These are phyloP conservation scores for Rhodotorula sp. DNA, from an alignment of 1,284 basidiomycete genomes.

Conservation along the genomic window DNA sequence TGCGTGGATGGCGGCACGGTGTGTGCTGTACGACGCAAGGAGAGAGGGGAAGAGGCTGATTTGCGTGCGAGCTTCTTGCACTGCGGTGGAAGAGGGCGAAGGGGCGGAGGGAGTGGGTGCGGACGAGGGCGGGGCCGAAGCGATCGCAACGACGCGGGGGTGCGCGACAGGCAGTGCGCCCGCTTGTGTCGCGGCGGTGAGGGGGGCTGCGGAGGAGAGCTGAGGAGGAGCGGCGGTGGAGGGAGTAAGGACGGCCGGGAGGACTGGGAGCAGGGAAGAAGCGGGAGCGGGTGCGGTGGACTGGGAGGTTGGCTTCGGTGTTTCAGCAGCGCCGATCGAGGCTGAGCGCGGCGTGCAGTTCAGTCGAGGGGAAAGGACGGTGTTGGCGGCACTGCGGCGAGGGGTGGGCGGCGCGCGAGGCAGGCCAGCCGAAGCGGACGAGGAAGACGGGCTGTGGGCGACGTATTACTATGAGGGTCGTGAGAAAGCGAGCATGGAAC, in stretches of 20 bases:
- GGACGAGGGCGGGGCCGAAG: background rate
- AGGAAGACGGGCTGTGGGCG: background rate
- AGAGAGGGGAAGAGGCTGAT: conserved; percentile 1
- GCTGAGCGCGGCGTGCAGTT: background rate
- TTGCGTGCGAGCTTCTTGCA: background rate
- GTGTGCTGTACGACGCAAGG: background rate
- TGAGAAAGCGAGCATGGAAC: background rate
- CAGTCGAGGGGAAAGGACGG: background rate
- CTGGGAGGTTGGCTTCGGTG: background rate
- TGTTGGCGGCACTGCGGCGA: background rate
- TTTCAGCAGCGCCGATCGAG: too few relatives aligned
- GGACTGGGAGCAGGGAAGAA: background rate
- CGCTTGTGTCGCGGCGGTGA: background rate
- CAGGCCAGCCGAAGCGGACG: background rate
- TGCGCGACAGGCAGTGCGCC: background rate
- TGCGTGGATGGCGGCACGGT: conserved; percentile 2
- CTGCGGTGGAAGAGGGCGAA: background rate
- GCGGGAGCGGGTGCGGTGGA: background rate
- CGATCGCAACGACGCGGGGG: background rate
- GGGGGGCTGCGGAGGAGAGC: background rate
- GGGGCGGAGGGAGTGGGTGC: background rate
- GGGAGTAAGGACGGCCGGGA: background rate
- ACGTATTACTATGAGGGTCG: background rate
- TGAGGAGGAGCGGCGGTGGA: background rate
- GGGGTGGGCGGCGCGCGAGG: background rate